phyloP scores from a whole-genome alignment of 2,329 filamentous ascomycete species.

The Neonectria magnoliae region DNA sequence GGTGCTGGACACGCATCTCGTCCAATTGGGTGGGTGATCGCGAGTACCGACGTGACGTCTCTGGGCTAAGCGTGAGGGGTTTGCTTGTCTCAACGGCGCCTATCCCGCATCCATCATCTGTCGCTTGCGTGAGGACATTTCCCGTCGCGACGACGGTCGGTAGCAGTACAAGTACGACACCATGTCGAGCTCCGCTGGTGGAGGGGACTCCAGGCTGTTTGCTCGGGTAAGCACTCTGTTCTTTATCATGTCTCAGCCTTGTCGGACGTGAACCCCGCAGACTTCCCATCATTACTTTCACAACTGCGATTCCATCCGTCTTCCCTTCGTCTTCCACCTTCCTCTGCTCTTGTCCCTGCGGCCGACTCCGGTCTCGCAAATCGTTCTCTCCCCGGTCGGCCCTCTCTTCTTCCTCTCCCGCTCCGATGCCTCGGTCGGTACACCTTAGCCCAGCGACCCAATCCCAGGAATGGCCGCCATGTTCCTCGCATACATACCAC shows the following conservation, averaged over 20 bases:
- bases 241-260: conserved; percentile 30
- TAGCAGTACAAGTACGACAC: conserved; percentile 47
- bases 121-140: conserved; percentile 28
- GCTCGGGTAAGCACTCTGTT: conserved; percentile 76
- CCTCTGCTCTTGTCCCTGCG: background rate
- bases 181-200: conserved; percentile 68
- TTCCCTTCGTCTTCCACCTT: background rate
- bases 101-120: conserved; percentile 36
- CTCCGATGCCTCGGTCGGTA: conserved; percentile 24
- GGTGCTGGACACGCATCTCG: conserved; percentile 31
- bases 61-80: conserved; percentile 39
- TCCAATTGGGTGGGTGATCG: conserved; percentile 40
- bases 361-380: conserved; percentile 3
- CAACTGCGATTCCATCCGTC: conserved; percentile 14
- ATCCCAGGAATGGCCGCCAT: conserved; percentile 49
- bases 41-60: conserved; percentile 26
- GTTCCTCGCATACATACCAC: conserved; percentile 65
- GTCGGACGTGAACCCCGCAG: conserved; percentile 25
- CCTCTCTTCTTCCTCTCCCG: conserved; percentile 1
- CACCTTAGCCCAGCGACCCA: conserved; percentile 16
- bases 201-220: conserved; percentile 99
- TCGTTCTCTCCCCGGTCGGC: background rate
- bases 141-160: conserved; percentile 26
- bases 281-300: conserved; percentile 16
- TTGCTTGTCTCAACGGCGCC: conserved; percentile 30